Evolutionary conservation across 495 filamentous ascomycete genomes (phyloP), one percentile per base, ranked within the genome.

Genomic region (Xanthoparmelia taractica): DNA sequence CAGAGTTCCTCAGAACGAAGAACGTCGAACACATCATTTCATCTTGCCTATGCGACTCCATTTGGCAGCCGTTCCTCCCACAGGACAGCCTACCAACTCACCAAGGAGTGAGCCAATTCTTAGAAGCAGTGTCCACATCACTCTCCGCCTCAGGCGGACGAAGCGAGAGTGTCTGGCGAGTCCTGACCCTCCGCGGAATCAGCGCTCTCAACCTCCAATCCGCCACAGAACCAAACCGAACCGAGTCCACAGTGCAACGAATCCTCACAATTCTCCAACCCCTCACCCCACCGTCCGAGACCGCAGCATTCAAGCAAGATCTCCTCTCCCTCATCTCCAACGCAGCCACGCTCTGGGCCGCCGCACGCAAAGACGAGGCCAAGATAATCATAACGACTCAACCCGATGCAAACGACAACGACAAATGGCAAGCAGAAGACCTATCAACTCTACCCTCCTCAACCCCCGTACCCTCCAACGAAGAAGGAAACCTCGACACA

Each of bases 141-240:
- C 63, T 65, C 48, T 61, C 63, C 58, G 27, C 36, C n/a, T 48
- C 50, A 17, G 48, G 58, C 34, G 37, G 58, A 20, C 58, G 50
- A 57, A 65, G 58, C 55, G 63, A 65, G 27, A 65, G 58, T 48
- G 58, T n/a, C 45, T 65, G 58, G 63, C 61, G 63, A 65, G 63
- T 65, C 58, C 34, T 65, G 47, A 65, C 63, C 45, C 48, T 65
- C 15, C 63, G 63, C 20, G 63, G 63, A 15, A 65, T 64, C 59
- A 7, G 58, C 56, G 56, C 38, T 40, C 56, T 52, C 20, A 41
- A 29, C 59, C 12, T 13, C 31, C 25, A n/a, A n/a, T n/a, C n/a
- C 37, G 11, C n/a, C 25, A 34, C 50, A 23, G 62, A 18, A 59
- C 54, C 62, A 27, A 60, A 27, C 29, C 62, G 36, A 59, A 40